Conservation (phyloP, 805 yeast genomes). For the Candida maltosa region DNA sequence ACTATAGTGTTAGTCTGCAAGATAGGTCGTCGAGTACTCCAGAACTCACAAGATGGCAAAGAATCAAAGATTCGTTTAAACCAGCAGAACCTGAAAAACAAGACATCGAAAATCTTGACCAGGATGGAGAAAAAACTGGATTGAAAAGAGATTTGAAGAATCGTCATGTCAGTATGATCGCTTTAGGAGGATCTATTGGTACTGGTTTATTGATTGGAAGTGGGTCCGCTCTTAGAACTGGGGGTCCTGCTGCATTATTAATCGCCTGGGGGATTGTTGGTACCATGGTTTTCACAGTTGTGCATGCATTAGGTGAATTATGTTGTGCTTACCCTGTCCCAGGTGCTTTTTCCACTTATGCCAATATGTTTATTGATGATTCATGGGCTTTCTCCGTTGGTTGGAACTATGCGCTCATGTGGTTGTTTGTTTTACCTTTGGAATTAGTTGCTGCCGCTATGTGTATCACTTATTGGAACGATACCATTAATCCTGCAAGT, state of each 20-base stretch:
- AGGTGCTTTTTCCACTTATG: conserved; percentile 39
- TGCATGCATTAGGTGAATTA: conserved; percentile 63
- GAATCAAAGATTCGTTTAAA: conserved; percentile 27
- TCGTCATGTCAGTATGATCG: conserved; percentile 61
- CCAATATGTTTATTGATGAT: conserved; percentile 33
- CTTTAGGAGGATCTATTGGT: conserved; percentile 71
- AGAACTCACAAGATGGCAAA: conserved; percentile 15
- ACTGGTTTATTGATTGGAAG: conserved; percentile 52
- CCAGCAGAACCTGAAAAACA: conserved; percentile 19
- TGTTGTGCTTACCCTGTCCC: conserved; percentile 46
- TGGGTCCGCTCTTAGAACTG: conserved; percentile 39
- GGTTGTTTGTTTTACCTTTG: conserved; percentile 35
- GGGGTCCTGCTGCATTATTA: conserved; percentile 45
- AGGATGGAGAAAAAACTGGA: conserved; percentile 32
- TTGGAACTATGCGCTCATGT: conserved; percentile 36
- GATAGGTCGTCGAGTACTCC: conserved; percentile 3
- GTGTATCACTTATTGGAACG: conserved; percentile 33
- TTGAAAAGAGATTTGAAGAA: conserved; percentile 41
- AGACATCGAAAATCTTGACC: conserved; percentile 34
- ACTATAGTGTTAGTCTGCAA: conserved; percentile 1
- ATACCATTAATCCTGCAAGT: conserved; percentile 31
- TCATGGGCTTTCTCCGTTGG: conserved; percentile 42
- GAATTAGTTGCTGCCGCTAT: conserved; percentile 39
- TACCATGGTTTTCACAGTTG: conserved; percentile 54
- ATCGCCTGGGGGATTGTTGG: conserved; percentile 60